These are phyloP conservation scores for Raddia distichophylla DNA, from an alignment of 176 grass and related monocot species.

Conservation along the genomic window DNA sequence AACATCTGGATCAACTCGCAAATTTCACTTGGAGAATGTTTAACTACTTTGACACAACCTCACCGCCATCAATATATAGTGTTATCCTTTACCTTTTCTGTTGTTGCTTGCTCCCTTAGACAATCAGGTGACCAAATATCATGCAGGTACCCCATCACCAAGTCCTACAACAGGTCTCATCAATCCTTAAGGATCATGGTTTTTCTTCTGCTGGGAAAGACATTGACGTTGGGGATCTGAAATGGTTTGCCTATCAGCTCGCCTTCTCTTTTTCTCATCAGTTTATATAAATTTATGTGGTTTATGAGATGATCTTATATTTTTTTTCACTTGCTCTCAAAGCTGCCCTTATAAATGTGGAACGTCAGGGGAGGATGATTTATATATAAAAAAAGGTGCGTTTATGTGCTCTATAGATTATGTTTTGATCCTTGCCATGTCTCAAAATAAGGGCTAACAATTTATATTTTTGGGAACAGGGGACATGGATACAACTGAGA, in stretches of 20 bases:
- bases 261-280: neutral
- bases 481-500: neutral
- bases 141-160: conserved; percentile 32
- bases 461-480: neutral
- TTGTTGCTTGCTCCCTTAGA: neutral
- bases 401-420: neutral
- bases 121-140: neutral
- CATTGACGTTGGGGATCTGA: neutral
- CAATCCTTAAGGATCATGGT: conserved; percentile 27
- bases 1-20: too few relatives aligned
- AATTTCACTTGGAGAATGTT: too few relatives aligned
- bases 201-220: neutral
- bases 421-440: neutral
- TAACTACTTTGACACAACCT: neutral
- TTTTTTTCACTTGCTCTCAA: neutral
- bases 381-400: conserved; percentile 8
- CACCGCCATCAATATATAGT: neutral
- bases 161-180: conserved; percentile 23
- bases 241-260: neutral
- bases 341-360: neutral
- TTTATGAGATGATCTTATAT: neutral
- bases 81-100: neutral
- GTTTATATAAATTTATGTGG: neutral
- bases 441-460: neutral
- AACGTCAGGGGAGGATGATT: neutral